Evolutionary conservation across 2,329 filamentous ascomycete genomes (phyloP).

Genomic region (Colletotrichum gigasporum): DNA sequence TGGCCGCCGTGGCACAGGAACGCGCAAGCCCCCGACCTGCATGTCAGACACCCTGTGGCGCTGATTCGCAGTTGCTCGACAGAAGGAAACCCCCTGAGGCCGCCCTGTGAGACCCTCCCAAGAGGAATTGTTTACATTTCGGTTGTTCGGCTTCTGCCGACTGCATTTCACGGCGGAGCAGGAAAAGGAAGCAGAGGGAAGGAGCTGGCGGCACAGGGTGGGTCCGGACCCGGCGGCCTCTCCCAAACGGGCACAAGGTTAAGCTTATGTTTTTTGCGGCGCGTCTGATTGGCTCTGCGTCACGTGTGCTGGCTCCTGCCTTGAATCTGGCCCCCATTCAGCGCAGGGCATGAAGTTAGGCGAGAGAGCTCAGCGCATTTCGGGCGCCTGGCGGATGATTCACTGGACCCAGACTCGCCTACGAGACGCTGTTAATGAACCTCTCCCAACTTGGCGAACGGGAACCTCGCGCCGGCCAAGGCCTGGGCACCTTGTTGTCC

Average conservation of each 20-base stretch:
- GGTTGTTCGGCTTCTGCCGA: constrained; percentile 13
- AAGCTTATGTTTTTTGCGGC: constrained; percentile 20
- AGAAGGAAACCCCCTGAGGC: background rate
- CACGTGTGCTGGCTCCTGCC: constrained; percentile 2
- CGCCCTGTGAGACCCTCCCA: background rate
- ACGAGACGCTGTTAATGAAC: background rate
- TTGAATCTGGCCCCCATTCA: background rate
- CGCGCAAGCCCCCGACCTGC: background rate
- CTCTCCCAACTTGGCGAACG: constrained; percentile 20
- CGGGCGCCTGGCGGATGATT: background rate
- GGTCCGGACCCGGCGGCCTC: constrained; percentile 3
- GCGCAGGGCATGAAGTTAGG: background rate
- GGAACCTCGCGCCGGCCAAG: constrained; percentile 22
- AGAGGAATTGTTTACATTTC: background rate
- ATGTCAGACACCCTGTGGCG: background rate
- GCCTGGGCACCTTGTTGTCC: background rate
- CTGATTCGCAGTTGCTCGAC: no score
- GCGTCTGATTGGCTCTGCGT: background rate
- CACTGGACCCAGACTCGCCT: background rate
- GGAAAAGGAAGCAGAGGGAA: background rate
- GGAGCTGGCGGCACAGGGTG: background rate
- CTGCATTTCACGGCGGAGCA: no score
- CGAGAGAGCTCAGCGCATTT: background rate
- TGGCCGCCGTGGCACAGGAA: background rate
- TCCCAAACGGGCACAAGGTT: constrained; percentile 3